phyloP scores from a whole-genome alignment of 352 stramenopile species.

The Globisporangium paddicum region DNA sequence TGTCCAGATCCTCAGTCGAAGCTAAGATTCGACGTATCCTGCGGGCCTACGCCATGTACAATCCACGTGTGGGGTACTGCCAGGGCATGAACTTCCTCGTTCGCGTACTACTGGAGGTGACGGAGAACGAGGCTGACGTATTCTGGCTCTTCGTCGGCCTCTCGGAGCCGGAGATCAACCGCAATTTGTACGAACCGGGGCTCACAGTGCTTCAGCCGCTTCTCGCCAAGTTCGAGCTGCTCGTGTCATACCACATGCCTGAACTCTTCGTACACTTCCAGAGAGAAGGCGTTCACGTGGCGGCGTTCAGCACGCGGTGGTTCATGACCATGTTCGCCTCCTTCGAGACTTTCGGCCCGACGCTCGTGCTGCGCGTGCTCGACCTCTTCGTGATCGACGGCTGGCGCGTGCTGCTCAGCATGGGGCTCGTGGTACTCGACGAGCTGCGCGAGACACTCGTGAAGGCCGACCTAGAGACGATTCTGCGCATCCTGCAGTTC shows the following conservation, averaged over 20 bases:
- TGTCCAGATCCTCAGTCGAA: conserved; percentile 22
- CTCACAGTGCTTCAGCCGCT: conserved; percentile 65
- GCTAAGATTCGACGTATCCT: conserved; percentile 74
- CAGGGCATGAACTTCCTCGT: conserved; percentile 89
- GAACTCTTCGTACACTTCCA: conserved; percentile 56
- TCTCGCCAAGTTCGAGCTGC: conserved; percentile 57
- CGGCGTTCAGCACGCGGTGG: conserved; percentile 71
- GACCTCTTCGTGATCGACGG: conserved; percentile 80
- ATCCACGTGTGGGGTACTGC: conserved; percentile 77
- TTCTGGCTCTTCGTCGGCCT: conserved; percentile 84
- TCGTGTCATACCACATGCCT: conserved; percentile 65
- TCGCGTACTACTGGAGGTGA: conserved; percentile 60
- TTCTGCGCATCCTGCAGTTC: conserved; percentile 61
- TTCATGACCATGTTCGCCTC: conserved; percentile 85
- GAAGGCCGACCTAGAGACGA: conserved; percentile 56
- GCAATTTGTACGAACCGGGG: conserved; percentile 74
- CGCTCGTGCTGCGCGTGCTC: conserved; percentile 61
- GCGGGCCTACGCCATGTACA: conserved; percentile 77
- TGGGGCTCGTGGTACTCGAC: conserved; percentile 74
- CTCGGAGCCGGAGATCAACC: conserved; percentile 64
- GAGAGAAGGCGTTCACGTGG: conserved; percentile 55
- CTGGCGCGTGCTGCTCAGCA: conserved; percentile 75
- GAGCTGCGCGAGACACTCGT: conserved; percentile 54
- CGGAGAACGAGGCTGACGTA: conserved; percentile 61
- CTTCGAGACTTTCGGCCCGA: conserved; percentile 69